Percentiles rank a stretch among this genome's conserved stretches.
Conservation (phyloP, 1,139 yeast species). For the Candida gigantensis region DNA sequence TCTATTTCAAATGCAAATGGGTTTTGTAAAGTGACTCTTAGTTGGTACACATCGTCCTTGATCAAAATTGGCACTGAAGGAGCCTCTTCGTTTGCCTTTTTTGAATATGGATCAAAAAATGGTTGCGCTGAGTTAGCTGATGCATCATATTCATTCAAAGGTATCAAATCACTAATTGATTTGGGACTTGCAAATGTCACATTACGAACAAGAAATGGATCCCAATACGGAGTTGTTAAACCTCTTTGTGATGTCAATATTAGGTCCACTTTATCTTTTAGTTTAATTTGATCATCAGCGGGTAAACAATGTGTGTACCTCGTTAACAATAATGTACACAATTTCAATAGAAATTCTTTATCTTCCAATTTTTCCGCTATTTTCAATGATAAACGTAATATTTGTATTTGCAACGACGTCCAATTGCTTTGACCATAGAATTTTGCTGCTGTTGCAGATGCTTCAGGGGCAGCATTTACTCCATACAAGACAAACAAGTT, state of each 20-base stretch:
- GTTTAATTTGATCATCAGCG: slow-evolving; percentile 35
- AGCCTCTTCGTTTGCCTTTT: slow-evolving; percentile 14
- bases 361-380: slow-evolving; percentile 56
- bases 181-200: slow-evolving; percentile 35
- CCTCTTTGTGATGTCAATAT: slow-evolving; percentile 20
- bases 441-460: slow-evolving; percentile 23
- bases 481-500: slow-evolving; percentile 45
- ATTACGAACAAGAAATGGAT: slow-evolving; percentile 62
- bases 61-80: slow-evolving; percentile 45
- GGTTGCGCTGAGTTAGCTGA: slow-evolving; percentile 15
- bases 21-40: slow-evolving; percentile 65
- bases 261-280: slow-evolving; percentile 28
- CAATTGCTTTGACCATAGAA: slow-evolving; percentile 38
- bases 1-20: slow-evolving; percentile 79
- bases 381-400: slow-evolving; percentile 55
- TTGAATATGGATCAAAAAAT: slow-evolving; percentile 39
- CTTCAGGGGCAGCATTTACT: slow-evolving; percentile 33
- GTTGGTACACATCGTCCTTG: slow-evolving; percentile 55
- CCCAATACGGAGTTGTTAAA: slow-evolving; percentile 56
- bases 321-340: slow-evolving; percentile 55
- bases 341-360: slow-evolving; percentile 42
- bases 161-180: slow-evolving; percentile 29
- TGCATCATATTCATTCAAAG: slow-evolving; percentile 32
- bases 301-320: slow-evolving; percentile 53
- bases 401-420: slow-evolving; percentile 58